Conservation (phyloP, 108 stramenopile genomes). For the Cylindrotheca fusiformis region DNA sequence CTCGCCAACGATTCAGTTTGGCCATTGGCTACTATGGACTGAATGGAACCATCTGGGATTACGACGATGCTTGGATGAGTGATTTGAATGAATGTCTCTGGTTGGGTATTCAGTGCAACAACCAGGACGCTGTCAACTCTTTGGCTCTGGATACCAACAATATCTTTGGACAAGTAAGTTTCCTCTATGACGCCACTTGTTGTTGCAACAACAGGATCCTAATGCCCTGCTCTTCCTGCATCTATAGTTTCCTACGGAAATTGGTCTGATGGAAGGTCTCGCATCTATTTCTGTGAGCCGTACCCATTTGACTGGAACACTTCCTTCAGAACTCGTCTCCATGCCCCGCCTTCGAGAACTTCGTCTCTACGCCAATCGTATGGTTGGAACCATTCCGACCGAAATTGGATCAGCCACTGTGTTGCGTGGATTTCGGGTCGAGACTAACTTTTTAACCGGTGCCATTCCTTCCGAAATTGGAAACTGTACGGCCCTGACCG, state of each 20-base stretch:
- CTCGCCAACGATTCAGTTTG: slow-evolving; percentile 33
- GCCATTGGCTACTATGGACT: slow-evolving; percentile 32
- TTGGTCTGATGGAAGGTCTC: slow-evolving; percentile 37
- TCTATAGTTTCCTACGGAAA: slow-evolving; percentile 51
- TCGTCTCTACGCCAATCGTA: slow-evolving; percentile 44
- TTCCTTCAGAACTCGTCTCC: slow-evolving; percentile 49
- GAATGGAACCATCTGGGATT: slow-evolving; percentile 59
- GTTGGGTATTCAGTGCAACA: slow-evolving; percentile 53
- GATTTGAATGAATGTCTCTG: slow-evolving; percentile 48
- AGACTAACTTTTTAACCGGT: slow-evolving; percentile 50
- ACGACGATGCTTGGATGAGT: slow-evolving; percentile 37
- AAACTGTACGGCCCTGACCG: slow-evolving; percentile 30
- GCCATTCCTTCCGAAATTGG: slow-evolving; percentile 50
- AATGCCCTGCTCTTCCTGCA: background rate
- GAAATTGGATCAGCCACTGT: slow-evolving; percentile 35
- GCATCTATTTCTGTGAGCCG: slow-evolving; percentile 38
- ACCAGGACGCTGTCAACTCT: slow-evolving; percentile 32
- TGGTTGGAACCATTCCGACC: slow-evolving; percentile 58
- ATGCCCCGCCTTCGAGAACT: slow-evolving; percentile 49
- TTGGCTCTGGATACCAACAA: slow-evolving; percentile 51
- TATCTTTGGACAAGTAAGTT: slow-evolving; percentile 37
- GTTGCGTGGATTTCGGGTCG: slow-evolving; percentile 43
- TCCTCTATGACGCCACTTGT: background rate
- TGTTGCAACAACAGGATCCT: background rate
- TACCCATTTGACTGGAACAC: slow-evolving; percentile 62